Conservation (phyloP, 495 filamentous ascomycete genomes). For the Xylaria nigripes region DNA sequence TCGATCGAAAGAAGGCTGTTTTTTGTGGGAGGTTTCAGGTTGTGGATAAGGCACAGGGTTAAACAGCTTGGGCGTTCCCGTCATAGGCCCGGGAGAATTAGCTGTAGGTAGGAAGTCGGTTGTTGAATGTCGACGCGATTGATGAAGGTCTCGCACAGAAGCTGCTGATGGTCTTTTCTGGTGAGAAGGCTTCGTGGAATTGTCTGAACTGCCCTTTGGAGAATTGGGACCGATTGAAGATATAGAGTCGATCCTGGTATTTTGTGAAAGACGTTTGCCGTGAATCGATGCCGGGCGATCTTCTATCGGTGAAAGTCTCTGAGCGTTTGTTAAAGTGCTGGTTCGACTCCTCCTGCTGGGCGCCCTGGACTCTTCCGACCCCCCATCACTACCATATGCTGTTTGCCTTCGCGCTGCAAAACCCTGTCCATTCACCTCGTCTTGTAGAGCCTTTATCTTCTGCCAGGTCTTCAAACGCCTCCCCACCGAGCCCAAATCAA, state of each 20-base stretch:
- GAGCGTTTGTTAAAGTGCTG: slow-evolving; percentile 72
- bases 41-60: slow-evolving; percentile 29
- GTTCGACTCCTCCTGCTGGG: slow-evolving; percentile 35
- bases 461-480: slow-evolving; percentile 89
- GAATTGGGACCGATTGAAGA: slow-evolving; percentile 35
- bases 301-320: slow-evolving; percentile 39
- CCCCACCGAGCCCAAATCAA: slow-evolving; percentile 87
- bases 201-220: slow-evolving; percentile 44
- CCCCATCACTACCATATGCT: slow-evolving; percentile 47
- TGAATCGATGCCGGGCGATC: slow-evolving; percentile 33
- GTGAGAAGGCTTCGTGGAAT: slow-evolving; percentile 43
- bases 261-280: slow-evolving; percentile 37
- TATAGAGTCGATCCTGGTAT: slow-evolving; percentile 33
- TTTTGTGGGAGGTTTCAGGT: slow-evolving; percentile 50
- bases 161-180: slow-evolving; percentile 63
- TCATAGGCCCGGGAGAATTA: slow-evolving; percentile 18
- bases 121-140: slow-evolving; percentile 79
- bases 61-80: slow-evolving; percentile 29
- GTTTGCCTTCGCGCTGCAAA: slow-evolving; percentile 35
- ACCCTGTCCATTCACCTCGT: slow-evolving; percentile 54
- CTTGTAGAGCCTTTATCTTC: slow-evolving; percentile 80
- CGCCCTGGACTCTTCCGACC: slow-evolving; percentile 38
- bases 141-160: slow-evolving; percentile 73
- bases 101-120: slow-evolving; percentile 55
- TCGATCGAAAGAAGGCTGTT: slow-evolving; percentile 80